Conservation (phyloP, 2,329 filamentous ascomycete genomes). For the Ceratocystis huliohia region DNA sequence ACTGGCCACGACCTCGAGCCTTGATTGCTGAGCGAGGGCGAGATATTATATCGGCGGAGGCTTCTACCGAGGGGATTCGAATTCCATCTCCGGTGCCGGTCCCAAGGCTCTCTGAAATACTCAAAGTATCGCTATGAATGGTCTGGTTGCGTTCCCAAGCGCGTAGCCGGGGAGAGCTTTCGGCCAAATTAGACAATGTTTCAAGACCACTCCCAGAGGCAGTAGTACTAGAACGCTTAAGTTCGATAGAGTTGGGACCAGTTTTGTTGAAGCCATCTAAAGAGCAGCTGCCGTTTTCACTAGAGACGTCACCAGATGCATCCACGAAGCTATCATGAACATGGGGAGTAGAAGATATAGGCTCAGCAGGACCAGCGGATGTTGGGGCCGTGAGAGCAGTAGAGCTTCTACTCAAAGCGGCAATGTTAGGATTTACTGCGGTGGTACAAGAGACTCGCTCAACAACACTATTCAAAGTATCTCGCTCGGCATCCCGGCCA, state of each 20-base stretch:
- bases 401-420: constrained; percentile 15
- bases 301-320: constrained; percentile 39
- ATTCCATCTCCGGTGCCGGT: constrained; percentile 27
- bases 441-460: constrained; percentile 62
- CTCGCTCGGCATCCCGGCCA: constrained; percentile 60
- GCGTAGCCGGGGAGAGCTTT: constrained; percentile 27
- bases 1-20: constrained; percentile 48
- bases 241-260: constrained; percentile 23
- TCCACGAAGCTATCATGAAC: constrained; percentile 28
- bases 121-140: constrained; percentile 37
- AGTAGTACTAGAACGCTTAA: constrained; percentile 8
- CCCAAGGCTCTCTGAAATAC: constrained; percentile 32
- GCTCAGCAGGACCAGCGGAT: constrained; percentile 36
- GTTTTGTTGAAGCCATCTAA: constrained; percentile 38
- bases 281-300: constrained; percentile 45
- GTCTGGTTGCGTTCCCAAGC: constrained; percentile 43
- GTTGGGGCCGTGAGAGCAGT: constrained; percentile 24
- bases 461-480: constrained; percentile 59
- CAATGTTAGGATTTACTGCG: constrained; percentile 27
- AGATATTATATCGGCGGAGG: constrained; percentile 26
- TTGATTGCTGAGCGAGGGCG: constrained; percentile 44
- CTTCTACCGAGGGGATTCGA: constrained; percentile 13
- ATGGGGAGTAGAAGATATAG: constrained; percentile 43
- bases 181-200: constrained; percentile 11
- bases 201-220: constrained; percentile 6